Conservation (phyloP, 169 alveolate species). For the Cystoisospora suis region DNA sequence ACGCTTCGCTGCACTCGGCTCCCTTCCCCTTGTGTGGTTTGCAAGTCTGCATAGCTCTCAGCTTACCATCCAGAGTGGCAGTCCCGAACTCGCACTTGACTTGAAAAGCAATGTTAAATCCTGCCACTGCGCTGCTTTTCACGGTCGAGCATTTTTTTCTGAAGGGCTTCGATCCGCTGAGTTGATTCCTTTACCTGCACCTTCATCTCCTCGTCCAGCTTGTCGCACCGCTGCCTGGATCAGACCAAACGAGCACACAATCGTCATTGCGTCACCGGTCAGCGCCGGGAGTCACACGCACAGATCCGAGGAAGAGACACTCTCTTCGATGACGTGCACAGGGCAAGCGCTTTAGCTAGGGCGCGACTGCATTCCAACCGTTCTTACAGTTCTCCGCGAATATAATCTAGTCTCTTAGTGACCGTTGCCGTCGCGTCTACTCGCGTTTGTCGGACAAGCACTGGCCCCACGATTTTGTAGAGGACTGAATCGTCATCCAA, state of each 20-base stretch:
- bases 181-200: conserved; percentile 35
- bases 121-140: conserved; percentile 47
- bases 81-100: too few relatives aligned
- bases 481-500: conserved; percentile 1
- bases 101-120: too few relatives aligned
- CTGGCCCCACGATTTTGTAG: conserved; percentile 41
- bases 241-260: not conserved
- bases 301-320: not conserved
- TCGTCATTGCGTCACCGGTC: too few relatives aligned
- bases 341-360: too few relatives aligned
- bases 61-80: too few relatives aligned
- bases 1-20: too few relatives aligned
- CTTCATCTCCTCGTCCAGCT: not conserved
- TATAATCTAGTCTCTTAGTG: conserved; percentile 38
- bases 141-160: conserved; percentile 29
- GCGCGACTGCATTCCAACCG: too few relatives aligned
- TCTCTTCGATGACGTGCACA: not conserved
- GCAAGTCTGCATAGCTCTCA: too few relatives aligned
- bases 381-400: conserved; percentile 49
- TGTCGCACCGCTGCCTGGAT: conserved; percentile 47
- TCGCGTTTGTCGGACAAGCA: conserved; percentile 21
- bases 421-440: conserved; percentile 36
- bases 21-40: too few relatives aligned
- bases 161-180: conserved; percentile 9
- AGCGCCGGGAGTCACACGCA: not conserved